Evolutionary conservation across 805 yeast genomes (phyloP).

Genomic region (Saturnispora galanensis): DNA sequence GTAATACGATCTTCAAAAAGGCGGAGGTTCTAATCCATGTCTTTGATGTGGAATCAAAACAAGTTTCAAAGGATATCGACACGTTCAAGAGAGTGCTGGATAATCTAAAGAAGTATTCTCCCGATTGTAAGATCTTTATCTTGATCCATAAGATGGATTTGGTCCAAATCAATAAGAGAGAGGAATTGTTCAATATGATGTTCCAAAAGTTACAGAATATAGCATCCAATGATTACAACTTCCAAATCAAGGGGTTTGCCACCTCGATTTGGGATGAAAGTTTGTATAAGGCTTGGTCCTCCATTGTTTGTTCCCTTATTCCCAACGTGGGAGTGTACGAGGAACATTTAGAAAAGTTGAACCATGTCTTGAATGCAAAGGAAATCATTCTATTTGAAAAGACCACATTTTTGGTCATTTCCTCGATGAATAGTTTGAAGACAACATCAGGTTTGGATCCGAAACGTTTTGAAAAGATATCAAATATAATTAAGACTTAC

Average conservation of each 20-base stretch:
- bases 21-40: conserved; percentile 94
- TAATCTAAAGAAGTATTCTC: conserved; percentile 74
- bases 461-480: conserved; percentile 86
- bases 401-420: conserved; percentile 79
- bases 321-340: conserved; percentile 84
- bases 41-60: conserved; percentile 90
- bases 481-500: conserved; percentile 87
- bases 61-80: conserved; percentile 86
- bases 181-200: conserved; percentile 75
- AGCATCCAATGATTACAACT: conserved; percentile 48
- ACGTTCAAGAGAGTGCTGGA: conserved; percentile 78
- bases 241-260: conserved; percentile 74
- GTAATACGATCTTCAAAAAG: conserved; percentile 81
- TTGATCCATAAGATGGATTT: conserved; percentile 93
- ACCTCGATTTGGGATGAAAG: conserved; percentile 98
- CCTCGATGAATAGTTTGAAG: conserved; percentile 36
- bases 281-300: conserved; percentile 94
- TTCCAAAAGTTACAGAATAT: conserved; percentile 71
- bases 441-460: conserved; percentile 52
- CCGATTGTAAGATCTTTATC: conserved; percentile 85
- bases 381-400: conserved; percentile 89
- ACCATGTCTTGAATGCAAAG: conserved; percentile 67
- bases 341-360: conserved; percentile 61
- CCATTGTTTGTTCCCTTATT: conserved; percentile 86
- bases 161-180: conserved; percentile 77